These are phyloP conservation scores for Clonostachys chloroleuca DNA, from an alignment of 2,329 filamentous ascomycete species.

Conservation along the genomic window DNA sequence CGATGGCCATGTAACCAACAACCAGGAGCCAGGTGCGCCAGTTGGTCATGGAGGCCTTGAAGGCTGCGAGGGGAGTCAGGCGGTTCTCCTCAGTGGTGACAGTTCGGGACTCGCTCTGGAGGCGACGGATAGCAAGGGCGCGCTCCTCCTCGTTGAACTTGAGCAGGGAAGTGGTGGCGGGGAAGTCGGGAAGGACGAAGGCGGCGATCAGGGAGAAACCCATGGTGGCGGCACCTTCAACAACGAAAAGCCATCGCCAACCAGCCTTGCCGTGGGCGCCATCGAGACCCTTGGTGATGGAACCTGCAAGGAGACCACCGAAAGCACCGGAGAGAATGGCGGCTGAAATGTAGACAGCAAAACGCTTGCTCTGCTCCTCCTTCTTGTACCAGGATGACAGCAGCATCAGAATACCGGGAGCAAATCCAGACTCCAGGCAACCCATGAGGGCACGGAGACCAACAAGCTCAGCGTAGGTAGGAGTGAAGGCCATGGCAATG, in stretches of 20 bases:
- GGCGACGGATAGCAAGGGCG: conserved; percentile 53
- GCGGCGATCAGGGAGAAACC: conserved; percentile 54
- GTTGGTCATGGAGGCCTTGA: conserved; percentile 5
- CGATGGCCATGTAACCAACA: conserved; percentile 15
- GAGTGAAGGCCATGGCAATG: conserved; percentile 18
- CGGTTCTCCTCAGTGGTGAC: conserved; percentile 58
- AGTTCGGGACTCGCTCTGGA: conserved; percentile 57
- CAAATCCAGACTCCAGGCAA: conserved; percentile 54
- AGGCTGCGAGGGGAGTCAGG: conserved; percentile 5
- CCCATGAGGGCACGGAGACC: conserved; percentile 43
- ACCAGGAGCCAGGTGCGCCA: conserved; percentile 7
- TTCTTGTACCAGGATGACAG: conserved; percentile 63
- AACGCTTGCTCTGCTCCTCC: conserved; percentile 21
- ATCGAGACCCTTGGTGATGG: conserved; percentile 50
- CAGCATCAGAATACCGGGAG: conserved; percentile 55
- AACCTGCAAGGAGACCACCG: conserved; percentile 57
- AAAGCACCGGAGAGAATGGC: conserved; percentile 66
- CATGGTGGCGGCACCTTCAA: conserved; percentile 58
- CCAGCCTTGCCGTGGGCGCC: conserved; percentile 42
- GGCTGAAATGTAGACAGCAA: conserved; percentile 67
- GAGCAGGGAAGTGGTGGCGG: conserved; percentile 45
- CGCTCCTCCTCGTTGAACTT: conserved; percentile 59
- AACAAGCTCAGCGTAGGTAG: conserved; percentile 16
- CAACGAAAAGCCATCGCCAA: conserved; percentile 47
- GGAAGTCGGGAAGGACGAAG: conserved; percentile 67